A percentile compares a stretch with the other conserved stretches of the same genome.
phyloP scores from a whole-genome alignment of 2,329 filamentous ascomycete species.

The Tolypocladium endophyticum region DNA sequence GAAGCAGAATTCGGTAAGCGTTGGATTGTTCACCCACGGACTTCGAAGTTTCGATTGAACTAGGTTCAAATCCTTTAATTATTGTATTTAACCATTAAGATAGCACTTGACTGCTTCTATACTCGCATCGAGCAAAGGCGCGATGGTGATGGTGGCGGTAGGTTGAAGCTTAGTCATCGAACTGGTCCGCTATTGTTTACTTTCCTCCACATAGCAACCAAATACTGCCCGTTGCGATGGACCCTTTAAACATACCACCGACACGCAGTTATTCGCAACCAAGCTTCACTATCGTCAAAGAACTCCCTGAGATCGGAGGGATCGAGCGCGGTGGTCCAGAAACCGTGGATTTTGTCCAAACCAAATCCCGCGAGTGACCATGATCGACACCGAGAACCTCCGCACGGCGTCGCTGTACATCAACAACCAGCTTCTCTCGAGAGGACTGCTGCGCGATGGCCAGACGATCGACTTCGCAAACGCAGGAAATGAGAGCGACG shows the following conservation, averaged over 20 bases:
- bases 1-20: too few species aligned
- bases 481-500: conserved; percentile 51
- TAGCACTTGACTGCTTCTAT: background rate
- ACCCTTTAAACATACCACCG: background rate
- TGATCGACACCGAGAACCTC: conserved; percentile 51
- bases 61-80: too few species aligned
- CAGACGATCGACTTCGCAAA: conserved; percentile 74
- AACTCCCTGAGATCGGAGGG: background rate
- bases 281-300: background rate
- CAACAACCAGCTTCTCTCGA: conserved; percentile 60
- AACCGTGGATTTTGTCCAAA: background rate
- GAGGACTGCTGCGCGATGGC: conserved; percentile 56
- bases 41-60: too few species aligned
- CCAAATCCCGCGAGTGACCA: conserved; percentile 14
- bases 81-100: too few species aligned
- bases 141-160: background rate
- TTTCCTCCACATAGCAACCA: conserved; percentile 28
- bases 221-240: background rate
- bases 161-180: conserved; percentile 12
- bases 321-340: background rate
- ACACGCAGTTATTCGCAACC: background rate
- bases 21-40: too few species aligned
- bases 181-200: conserved; percentile 23
- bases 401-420: conserved; percentile 60
- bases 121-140: too few species aligned